Percentiles rank a stretch among this genome's conserved stretches.
These are phyloP conservation scores for Tetrapisispora nanseiensis DNA, from an alignment of 805 yeast genomes.

Conservation along the genomic window DNA sequence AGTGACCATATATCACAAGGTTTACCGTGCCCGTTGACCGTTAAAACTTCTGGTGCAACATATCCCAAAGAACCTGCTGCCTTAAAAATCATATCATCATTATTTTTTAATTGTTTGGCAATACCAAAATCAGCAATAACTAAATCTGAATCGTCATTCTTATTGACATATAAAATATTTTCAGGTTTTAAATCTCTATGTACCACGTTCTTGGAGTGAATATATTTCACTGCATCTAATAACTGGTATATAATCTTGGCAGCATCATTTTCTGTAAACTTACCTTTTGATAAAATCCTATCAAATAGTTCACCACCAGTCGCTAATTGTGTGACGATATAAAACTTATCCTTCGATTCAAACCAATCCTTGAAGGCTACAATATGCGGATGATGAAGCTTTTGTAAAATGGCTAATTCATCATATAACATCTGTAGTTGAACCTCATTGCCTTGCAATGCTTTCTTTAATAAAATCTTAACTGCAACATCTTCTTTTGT, in stretches of 20 bases:
- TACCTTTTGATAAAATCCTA: slow-evolving; percentile 68
- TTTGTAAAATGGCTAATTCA: slow-evolving; percentile 61
- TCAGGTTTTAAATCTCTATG: slow-evolving; percentile 95
- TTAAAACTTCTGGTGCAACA: slow-evolving; percentile 90
- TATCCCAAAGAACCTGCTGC: slow-evolving; percentile 93
- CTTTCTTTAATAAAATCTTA: slow-evolving; percentile 79
- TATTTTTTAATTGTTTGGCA: slow-evolving; percentile 59
- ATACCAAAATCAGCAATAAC: slow-evolving; percentile 96
- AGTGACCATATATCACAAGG: slow-evolving; percentile 95
- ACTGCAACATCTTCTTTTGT: slow-evolving; percentile 73
- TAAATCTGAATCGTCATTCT: slow-evolving; percentile 53
- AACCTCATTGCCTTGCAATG: slow-evolving; percentile 63
- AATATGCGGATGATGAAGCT: slow-evolving; percentile 71
- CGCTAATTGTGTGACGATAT: slow-evolving; percentile 88
- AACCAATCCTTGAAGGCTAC: slow-evolving; percentile 91
- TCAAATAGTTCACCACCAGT: slow-evolving; percentile 95
- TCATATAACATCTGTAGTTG: slow-evolving; percentile 55
- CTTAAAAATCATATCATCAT: slow-evolving; percentile 51
- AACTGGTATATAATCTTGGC: slow-evolving; percentile 64
- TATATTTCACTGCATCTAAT: slow-evolving; percentile 65
- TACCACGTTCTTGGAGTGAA: slow-evolving; percentile 70
- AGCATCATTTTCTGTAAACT: slow-evolving; percentile 85
- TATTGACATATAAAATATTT: slow-evolving; percentile 61
- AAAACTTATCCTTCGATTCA: slow-evolving; percentile 84
- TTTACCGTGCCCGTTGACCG: slow-evolving; percentile 80